A percentile compares a stretch with the other conserved stretches of the same genome.
These are phyloP conservation scores for Sphaceloma murrayae DNA, from an alignment of 2,329 filamentous ascomycete genomes.

Conservation along the genomic window DNA sequence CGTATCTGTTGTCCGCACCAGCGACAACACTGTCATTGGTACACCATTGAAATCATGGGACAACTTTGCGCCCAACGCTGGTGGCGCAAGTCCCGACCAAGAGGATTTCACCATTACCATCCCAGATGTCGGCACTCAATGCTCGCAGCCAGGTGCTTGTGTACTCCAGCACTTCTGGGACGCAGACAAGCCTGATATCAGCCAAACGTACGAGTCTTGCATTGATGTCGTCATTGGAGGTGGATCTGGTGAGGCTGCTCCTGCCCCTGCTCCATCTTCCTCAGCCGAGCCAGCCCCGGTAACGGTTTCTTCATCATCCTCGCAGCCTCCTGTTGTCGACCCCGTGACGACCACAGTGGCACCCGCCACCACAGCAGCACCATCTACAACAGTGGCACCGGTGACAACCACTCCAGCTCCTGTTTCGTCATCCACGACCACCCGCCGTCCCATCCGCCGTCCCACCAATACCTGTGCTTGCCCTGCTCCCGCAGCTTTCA, in stretches of 20 bases:
- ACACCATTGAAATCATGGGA: slow-evolving; percentile 46
- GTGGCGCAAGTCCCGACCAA: slow-evolving; percentile 37
- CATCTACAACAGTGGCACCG: slow-evolving; percentile 12
- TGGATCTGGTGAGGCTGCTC: slow-evolving; percentile 16
- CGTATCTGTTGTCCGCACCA: slow-evolving; percentile 49
- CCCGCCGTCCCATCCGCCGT: slow-evolving; percentile 8
- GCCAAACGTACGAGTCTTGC: slow-evolving; percentile 56
- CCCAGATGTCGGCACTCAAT: slow-evolving; percentile 41
- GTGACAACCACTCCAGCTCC: slow-evolving; percentile 4
- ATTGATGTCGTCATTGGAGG: slow-evolving; percentile 46
- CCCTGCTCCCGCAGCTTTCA: background rate
- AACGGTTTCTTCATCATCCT: slow-evolving; percentile 12
- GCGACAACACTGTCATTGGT: slow-evolving; percentile 45
- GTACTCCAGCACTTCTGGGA: slow-evolving; percentile 57
- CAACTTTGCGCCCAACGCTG: slow-evolving; percentile 44
- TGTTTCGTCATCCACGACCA: slow-evolving; percentile 18
- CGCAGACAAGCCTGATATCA: slow-evolving; percentile 35
- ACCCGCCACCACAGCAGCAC: background rate
- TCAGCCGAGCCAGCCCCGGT: slow-evolving; percentile 15
- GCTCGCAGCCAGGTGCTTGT: slow-evolving; percentile 41
- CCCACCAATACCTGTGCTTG: slow-evolving; percentile 14
- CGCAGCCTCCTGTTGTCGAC: slow-evolving; percentile 18
- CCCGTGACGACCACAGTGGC: too few species aligned
- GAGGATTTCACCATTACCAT: slow-evolving; percentile 46
- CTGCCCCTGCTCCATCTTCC: slow-evolving; percentile 10